Evolutionary conservation across 1,139 yeast genomes (phyloP), one percentile per base, ranked within the genome.

Genomic region (Scheffersomyces quercinus): DNA sequence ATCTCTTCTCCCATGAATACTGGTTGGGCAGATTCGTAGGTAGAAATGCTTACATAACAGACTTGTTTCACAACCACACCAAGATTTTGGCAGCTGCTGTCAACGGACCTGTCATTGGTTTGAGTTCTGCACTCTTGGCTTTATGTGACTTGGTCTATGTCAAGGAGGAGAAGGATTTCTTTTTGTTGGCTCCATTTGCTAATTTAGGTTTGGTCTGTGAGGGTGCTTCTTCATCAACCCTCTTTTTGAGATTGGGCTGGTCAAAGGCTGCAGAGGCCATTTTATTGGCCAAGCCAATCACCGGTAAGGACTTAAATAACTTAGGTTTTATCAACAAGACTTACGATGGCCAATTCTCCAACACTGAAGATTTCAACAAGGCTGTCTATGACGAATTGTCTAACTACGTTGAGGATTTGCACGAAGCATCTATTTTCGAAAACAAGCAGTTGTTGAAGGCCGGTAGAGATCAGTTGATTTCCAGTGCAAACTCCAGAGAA

Each of bases 51-150:
- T 82, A 77, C 56, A 67, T 88, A 45, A 84, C 95, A 6, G 81
- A 83, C 49, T 70, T 85, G 36, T 83, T 88, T 63, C 79, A 81
- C 53, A 79, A 81, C 56, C 97, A 89, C 62, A 69, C 77, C 16
- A 90, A 89, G 64, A 75, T 88, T 4, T 69, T 89, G 41, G 84
- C 84, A 24, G 82, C 83, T 33, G 91, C 93, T 10, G 72, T 89
- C 47, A 89, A 89, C 56, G 97, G 97, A 1, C 96, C 97, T 0
- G 96, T 83, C 10, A 79, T 89, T 50, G 97, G 97, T 0, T 75
- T 89, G 48, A 70, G 83, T 36, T 82, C 95, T 3, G 90, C 91
- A 0, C 65, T 89, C 42, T 84, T 88, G 28, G 80, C 86, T 20
- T 70, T 86, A 47, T 83, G 88, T 62, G 97, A 89, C 63, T 75